Evolutionary conservation across 805 yeast genomes (phyloP).

Genomic region (Barnettozyma pratensis): DNA sequence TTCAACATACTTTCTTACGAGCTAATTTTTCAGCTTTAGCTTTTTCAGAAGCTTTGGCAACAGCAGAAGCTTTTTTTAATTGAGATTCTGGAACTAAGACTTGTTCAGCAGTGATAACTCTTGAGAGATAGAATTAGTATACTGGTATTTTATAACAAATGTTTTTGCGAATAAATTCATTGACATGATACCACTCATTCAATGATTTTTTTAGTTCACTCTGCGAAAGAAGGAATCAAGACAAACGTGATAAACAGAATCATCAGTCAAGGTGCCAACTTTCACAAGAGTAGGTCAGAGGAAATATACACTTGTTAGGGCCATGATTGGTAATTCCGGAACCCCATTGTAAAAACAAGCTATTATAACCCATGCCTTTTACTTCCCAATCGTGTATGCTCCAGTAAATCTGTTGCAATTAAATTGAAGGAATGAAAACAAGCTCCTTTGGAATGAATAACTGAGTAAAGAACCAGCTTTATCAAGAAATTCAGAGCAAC

Average conservation of each 20-base stretch:
- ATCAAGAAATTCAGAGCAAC: slow-evolving; percentile 11
- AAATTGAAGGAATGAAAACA: slow-evolving; percentile 4
- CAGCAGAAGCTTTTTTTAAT: slow-evolving; percentile 75
- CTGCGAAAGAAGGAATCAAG: not conserved
- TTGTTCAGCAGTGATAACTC: slow-evolving; percentile 33
- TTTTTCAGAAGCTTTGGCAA: slow-evolving; percentile 70
- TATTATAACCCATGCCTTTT: slow-evolving; percentile 26
- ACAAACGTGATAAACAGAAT: not conserved
- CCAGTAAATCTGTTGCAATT: not conserved
- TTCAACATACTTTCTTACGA: slow-evolving; percentile 70
- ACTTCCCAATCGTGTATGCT: slow-evolving; percentile 10
- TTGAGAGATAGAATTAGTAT: slow-evolving; percentile 6
- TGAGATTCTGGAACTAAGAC: slow-evolving; percentile 73
- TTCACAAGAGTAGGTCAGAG: slow-evolving; percentile 21
- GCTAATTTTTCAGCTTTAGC: slow-evolving; percentile 76
- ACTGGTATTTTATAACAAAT: not conserved
- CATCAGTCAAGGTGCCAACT: not conserved
- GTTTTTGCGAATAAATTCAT: slow-evolving; percentile 11
- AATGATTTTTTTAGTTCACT: slow-evolving; percentile 16
- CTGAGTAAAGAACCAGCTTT: slow-evolving; percentile 20
- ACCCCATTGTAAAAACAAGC: slow-evolving; percentile 11
- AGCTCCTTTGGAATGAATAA: not conserved
- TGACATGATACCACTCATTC: slow-evolving; percentile 27
- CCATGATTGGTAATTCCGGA: slow-evolving; percentile 15
- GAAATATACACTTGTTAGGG: slow-evolving; percentile 18